These are phyloP conservation scores for Niveomyces coronatus DNA, from an alignment of 2,329 filamentous ascomycete species.

Conservation along the genomic window DNA sequence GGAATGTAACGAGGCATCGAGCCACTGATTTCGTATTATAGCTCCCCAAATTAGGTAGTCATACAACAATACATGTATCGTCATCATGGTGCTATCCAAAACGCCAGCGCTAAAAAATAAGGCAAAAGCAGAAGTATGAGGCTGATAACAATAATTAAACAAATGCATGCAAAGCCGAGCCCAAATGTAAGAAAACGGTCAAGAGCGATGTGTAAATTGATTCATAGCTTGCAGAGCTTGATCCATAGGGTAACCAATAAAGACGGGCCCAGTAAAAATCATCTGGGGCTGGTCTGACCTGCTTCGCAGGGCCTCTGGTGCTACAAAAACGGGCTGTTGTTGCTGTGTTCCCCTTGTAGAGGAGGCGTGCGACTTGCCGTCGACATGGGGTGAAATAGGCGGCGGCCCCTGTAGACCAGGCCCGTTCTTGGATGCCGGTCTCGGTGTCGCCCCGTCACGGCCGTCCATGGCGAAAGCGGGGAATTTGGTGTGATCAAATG, in stretches of 20 bases:
- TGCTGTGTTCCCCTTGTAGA: slow-evolving; percentile 13
- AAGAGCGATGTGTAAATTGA: slow-evolving; percentile 30
- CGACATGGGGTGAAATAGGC: slow-evolving; percentile 13
- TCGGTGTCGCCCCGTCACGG: slow-evolving; percentile 9
- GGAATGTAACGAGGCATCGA: too few relatives aligned
- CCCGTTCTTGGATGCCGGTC: slow-evolving; percentile 10
- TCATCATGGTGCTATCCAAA: slow-evolving; percentile 10
- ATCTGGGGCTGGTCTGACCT: slow-evolving; percentile 47
- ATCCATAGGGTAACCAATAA: slow-evolving; percentile 81
- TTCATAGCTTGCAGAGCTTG: slow-evolving; percentile 70
- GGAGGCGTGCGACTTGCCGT: slow-evolving; percentile 9
- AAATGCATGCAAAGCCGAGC: too few relatives aligned
- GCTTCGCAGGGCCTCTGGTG: slow-evolving; percentile 27
- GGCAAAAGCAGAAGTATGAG: not conserved
- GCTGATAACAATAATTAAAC: not conserved
- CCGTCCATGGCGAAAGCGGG: slow-evolving; percentile 23
- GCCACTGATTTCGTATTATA: too few relatives aligned
- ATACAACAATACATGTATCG: slow-evolving; percentile 1
- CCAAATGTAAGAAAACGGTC: too few relatives aligned
- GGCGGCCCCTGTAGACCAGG: slow-evolving; percentile 14
- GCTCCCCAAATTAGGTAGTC: too few relatives aligned
- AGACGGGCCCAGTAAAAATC: slow-evolving; percentile 87
- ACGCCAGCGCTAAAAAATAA: slow-evolving; percentile 20
- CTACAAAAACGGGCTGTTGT: slow-evolving; percentile 43
- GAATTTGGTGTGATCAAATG: slow-evolving; percentile 44